Conservation (phyloP, 169 alveolate genomes). For the Perkinsus marinus region DNA sequence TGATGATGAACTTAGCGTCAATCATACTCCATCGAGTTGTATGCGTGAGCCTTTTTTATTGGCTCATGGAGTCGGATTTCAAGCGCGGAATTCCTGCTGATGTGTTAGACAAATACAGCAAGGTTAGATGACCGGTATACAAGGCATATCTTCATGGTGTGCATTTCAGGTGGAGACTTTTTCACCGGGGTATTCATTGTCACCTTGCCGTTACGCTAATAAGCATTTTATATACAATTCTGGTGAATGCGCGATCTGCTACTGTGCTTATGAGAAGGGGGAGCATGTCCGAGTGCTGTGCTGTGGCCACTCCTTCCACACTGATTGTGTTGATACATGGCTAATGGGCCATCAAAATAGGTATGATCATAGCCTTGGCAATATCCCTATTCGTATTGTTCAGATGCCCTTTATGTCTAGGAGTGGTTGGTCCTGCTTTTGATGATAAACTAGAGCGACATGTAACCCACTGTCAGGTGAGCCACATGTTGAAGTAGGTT, state of each 20-base stretch:
- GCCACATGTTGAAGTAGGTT: neutral
- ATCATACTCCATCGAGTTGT: neutral
- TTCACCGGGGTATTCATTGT: neutral
- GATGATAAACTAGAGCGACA: neutral
- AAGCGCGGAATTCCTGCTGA: slow-evolving; percentile 1
- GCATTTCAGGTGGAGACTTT: neutral
- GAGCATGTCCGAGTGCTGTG: neutral
- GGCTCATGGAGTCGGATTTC: neutral
- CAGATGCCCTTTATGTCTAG: neutral
- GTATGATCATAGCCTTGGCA: neutral
- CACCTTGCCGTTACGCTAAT: neutral
- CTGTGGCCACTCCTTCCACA: slow-evolving; percentile 2
- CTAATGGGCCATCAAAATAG: neutral
- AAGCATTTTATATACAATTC: neutral
- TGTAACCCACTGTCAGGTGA: neutral
- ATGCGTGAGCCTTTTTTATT: neutral
- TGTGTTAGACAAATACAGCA: neutral
- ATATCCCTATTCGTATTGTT: neutral
- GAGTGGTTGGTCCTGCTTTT: neutral
- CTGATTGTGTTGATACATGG: slow-evolving; percentile 1
- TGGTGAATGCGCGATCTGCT: slow-evolving; percentile 1
- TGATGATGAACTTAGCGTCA: neutral
- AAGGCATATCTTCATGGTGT: neutral
- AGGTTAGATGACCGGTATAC: neutral
- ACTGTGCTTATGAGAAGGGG: neutral